phyloP scores from a whole-genome alignment of 768 basidiomycete genomes.

The Stropharia rugosoannulata region DNA sequence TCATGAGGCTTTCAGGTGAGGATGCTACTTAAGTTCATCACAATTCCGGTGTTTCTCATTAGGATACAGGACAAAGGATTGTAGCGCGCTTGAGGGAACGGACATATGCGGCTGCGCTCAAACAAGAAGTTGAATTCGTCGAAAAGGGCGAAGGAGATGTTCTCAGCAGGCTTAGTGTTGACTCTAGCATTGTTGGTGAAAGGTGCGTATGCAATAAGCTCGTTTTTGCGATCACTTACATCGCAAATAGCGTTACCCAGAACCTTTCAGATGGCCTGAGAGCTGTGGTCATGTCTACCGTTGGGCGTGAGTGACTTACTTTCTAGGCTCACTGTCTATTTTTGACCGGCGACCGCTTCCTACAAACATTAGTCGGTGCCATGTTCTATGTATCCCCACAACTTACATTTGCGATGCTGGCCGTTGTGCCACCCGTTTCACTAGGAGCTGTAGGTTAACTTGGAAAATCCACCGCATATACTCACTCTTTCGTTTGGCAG shows the following conservation, averaged over 20 bases:
- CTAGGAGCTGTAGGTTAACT: slow-evolving; percentile 66
- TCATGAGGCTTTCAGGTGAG: slow-evolving; percentile 83
- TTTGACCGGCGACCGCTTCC: not conserved
- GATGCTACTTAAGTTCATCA: slow-evolving; percentile 14
- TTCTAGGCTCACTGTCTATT: not conserved
- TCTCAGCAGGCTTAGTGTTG: slow-evolving; percentile 84
- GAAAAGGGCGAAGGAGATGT: slow-evolving; percentile 94
- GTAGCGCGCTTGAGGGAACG: slow-evolving; percentile 83
- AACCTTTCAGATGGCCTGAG: slow-evolving; percentile 80
- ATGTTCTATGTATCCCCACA: slow-evolving; percentile 94
- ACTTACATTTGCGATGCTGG: slow-evolving; percentile 89
- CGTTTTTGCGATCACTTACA: not conserved
- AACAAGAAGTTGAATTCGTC: slow-evolving; percentile 91
- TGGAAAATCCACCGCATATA: not conserved
- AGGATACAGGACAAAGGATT: slow-evolving; percentile 71
- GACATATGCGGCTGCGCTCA: slow-evolving; percentile 80
- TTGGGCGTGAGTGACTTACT: slow-evolving; percentile 65
- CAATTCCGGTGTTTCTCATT: not conserved
- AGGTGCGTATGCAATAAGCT: slow-evolving; percentile 46
- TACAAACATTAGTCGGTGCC: slow-evolving; percentile 63
- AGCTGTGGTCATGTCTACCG: slow-evolving; percentile 90
- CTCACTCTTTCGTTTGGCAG: slow-evolving; percentile 34
- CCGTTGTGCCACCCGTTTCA: slow-evolving; percentile 86
- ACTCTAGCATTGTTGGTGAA: slow-evolving; percentile 92
- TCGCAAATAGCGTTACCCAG: slow-evolving; percentile 59